These are phyloP conservation scores for Alternaria alternata DNA, from an alignment of 2,329 filamentous ascomycete species.

Conservation along the genomic window DNA sequence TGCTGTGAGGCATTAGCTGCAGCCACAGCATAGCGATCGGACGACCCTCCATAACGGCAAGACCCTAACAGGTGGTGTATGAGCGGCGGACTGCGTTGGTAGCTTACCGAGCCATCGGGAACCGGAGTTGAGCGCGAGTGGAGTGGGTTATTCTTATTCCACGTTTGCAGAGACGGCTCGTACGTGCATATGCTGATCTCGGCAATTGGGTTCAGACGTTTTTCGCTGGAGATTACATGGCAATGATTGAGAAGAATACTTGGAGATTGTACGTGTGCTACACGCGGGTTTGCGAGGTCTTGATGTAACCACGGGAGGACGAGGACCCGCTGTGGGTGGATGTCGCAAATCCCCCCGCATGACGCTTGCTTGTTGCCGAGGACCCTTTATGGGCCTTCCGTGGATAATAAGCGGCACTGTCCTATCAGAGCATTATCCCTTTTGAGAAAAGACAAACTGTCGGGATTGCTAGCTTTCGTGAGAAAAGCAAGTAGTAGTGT, in stretches of 20 bases:
- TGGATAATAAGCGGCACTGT: neutral
- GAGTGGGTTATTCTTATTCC: constrained; percentile 2
- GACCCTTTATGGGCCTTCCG: constrained; percentile 1
- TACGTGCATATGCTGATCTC: constrained; percentile 1
- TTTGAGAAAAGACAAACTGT: neutral
- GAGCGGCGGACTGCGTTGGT: constrained; percentile 8
- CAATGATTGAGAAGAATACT: neutral
- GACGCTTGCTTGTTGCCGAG: constrained; percentile 12
- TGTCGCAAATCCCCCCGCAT: constrained; percentile 11
- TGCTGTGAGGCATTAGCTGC: constrained; percentile 1
- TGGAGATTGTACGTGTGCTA: neutral
- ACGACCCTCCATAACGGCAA: neutral
- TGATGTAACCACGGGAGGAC: constrained; percentile 3
- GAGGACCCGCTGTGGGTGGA: constrained; percentile 8
- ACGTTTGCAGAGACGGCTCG: neutral
- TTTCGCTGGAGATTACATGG: neutral
- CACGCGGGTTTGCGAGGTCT: neutral
- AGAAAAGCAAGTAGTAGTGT: neutral
- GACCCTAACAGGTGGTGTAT: constrained; percentile 2
- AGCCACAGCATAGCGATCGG: constrained; percentile 11
- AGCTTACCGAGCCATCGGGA: constrained; percentile 17
- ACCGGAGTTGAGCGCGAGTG: constrained; percentile 22
- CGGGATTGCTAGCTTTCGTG: neutral
- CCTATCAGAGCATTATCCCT: neutral
- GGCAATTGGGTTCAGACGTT: constrained; percentile 4